phyloP scores from a whole-genome alignment of 176 grass and related monocot species.

The Musa acuminata region DNA sequence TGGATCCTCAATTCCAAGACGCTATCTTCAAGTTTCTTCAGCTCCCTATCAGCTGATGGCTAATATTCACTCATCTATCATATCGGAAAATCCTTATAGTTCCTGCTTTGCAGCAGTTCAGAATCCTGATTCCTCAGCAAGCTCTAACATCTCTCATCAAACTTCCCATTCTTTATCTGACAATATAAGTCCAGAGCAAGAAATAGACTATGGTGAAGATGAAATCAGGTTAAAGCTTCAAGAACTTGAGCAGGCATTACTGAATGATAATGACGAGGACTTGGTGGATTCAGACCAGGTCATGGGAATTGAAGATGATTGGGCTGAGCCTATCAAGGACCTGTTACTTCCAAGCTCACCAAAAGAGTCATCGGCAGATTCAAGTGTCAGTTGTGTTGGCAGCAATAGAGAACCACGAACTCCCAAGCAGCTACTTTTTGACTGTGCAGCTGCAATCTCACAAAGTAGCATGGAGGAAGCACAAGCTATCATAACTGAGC shows the following conservation, averaged over 20 bases:
- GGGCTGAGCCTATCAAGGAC: constrained; percentile 63
- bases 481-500: constrained; percentile 68
- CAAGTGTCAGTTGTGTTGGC: constrained; percentile 57
- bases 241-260: constrained; percentile 78
- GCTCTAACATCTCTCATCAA: constrained; percentile 63
- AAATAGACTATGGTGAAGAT: constrained; percentile 66
- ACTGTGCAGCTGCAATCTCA: constrained; percentile 55
- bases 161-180: constrained; percentile 62
- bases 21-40: constrained; percentile 43
- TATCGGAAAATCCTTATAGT: constrained; percentile 38
- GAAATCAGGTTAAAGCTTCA: constrained; percentile 80
- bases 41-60: constrained; percentile 36
- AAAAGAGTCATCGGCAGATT: constrained; percentile 71
- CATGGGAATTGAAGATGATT: constrained; percentile 50
- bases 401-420: constrained; percentile 60
- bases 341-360: constrained; percentile 51
- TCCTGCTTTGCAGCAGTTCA: constrained; percentile 37
- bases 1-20: constrained; percentile 30
- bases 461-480: constrained; percentile 62
- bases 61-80: constrained; percentile 26
- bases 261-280: constrained; percentile 56
- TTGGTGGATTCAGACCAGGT: constrained; percentile 55
- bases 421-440: constrained; percentile 76
- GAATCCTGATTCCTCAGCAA: constrained; percentile 38
- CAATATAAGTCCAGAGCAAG: constrained; percentile 48